phyloP scores from a whole-genome alignment of 2,329 filamentous ascomycete genomes.

The Macrophomina pseudophaseolina region DNA sequence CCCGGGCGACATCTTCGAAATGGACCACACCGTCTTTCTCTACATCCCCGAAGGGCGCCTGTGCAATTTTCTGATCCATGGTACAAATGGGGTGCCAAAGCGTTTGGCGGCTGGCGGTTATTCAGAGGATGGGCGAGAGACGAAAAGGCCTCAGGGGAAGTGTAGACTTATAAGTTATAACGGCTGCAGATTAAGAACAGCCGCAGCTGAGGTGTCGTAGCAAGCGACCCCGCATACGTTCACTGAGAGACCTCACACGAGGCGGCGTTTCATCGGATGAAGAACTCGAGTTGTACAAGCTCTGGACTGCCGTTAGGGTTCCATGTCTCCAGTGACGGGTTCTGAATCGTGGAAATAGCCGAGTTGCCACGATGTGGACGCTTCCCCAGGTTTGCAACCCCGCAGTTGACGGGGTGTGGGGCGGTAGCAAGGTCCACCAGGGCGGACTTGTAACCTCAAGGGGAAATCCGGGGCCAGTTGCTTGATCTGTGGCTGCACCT shows the following conservation, averaged over 20 bases:
- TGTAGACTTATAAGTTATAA: background rate
- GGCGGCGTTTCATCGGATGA: background rate
- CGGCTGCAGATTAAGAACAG: background rate
- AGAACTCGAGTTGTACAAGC: conserved; percentile 17
- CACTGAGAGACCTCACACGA: background rate
- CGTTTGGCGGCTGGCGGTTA: too few relatives aligned
- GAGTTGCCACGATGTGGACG: background rate
- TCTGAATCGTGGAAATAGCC: conserved; percentile 1
- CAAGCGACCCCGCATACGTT: background rate
- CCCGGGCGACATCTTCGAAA: conserved; percentile 4
- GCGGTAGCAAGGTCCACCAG: background rate
- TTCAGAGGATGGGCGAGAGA: background rate
- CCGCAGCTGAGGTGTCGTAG: background rate
- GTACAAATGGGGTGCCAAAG: too few relatives aligned
- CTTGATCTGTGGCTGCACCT: background rate
- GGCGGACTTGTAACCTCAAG: background rate
- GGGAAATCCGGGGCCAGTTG: background rate
- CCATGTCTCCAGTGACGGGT: background rate
- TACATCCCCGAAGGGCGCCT: background rate
- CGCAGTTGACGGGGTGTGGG: conserved; percentile 4
- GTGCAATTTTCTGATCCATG: background rate
- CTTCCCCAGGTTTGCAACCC: conserved; percentile 18
- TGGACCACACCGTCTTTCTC: conserved; percentile 6
- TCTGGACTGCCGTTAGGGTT: background rate
- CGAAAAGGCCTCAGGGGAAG: background rate